Evolutionary conservation across 768 basidiomycete genomes (phyloP), one percentile per base, ranked within the genome.

Genomic region (Serendipita sp.): DNA sequence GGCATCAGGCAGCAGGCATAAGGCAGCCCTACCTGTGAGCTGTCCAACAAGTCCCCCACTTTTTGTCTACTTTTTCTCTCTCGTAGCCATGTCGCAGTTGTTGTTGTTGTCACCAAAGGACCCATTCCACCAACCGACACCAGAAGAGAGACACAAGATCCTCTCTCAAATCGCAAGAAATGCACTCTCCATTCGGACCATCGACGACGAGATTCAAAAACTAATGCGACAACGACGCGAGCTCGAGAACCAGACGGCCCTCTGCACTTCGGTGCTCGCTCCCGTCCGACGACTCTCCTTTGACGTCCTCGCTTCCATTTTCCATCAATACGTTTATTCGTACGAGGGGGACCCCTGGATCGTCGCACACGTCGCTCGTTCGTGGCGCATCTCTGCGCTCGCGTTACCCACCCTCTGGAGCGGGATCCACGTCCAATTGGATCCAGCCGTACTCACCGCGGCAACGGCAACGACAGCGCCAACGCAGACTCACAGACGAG

Each of bases 331-430:
- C 2, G 56, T 60, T 37, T 3, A 60, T 30, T 11, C n/a, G 10
- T 24, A 34, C 18, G 56, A 60, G 16, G 56, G 56, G 10, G 56
- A 60, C 56, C 56, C 56, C 16, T 60, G 56, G 56, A 60, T 37
- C 16, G 5, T 60, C 56, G 56, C 56, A 1, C 56, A 60, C 3
- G 56, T 60, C 56, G 1, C 28, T n/a, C 24, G 56, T n/a, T 30
- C 56, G 28, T 60, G 56, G 56, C 18, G 56, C 4, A 28, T 2
- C 16, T 24, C 56, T 35, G 56, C 56, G 30, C 35, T 60, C 34
- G 11, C 37, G 35, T 8, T n/a, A 3, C 56, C 28, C 4, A 10
- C 56, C 1, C n/a, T 60, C 4, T 60, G 56, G 56, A 60, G 28
- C n/a, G 56, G 56, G 28, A 28, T 60, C 11, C 56, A 60, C 3